Evolutionary conservation across 306 rosid genomes (phyloP).

Genomic region (Acacia confusa): DNA sequence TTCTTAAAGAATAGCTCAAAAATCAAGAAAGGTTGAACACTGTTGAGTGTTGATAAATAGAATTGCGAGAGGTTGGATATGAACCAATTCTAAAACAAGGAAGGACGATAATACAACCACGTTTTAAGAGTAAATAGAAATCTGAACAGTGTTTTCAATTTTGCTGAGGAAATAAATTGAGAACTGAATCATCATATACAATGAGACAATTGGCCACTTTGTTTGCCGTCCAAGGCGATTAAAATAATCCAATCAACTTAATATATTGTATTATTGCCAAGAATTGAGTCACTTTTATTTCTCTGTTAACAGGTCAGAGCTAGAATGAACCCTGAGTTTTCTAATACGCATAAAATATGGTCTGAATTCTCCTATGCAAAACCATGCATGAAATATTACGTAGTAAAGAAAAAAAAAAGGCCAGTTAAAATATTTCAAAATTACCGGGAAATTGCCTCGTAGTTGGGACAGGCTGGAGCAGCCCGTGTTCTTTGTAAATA

Average conservation of each 20-base stretch:
- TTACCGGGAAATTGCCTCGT: not conserved
- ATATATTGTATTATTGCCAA: not conserved
- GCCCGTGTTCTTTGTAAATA: conserved; percentile 18
- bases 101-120: not conserved
- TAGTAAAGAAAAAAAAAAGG: conserved; percentile 1
- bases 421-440: not conserved
- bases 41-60: not conserved
- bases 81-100: not conserved
- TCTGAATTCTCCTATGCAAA: conserved; percentile 5
- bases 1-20: not conserved
- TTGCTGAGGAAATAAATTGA: not conserved
- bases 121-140: conserved; percentile 9
- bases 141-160: not conserved
- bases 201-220: conserved; percentile 26
- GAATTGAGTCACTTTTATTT: not conserved
- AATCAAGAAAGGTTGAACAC: not conserved
- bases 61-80: conserved; percentile 9
- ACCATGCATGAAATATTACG: not conserved
- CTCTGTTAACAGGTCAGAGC: not conserved
- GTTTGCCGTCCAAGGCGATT: conserved; percentile 40
- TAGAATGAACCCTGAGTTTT: not conserved
- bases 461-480: conserved; percentile 20
- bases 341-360: not conserved
- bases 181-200: not conserved
- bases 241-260: not conserved